Conservation (phyloP, 805 yeast genomes). For the Saccharomycopsis olivae region DNA sequence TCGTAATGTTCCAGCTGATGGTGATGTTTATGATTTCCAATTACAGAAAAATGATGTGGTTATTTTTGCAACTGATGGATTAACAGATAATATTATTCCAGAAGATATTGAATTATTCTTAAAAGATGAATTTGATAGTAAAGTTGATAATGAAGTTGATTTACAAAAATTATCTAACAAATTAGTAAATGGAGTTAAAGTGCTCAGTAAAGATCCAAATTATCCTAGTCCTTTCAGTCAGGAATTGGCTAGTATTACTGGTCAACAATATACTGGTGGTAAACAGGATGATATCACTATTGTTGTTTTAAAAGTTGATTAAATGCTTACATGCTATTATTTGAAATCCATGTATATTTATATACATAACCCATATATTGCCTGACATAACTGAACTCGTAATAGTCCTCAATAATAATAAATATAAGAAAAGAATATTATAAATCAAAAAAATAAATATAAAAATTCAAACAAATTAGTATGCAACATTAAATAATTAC, state of each 20-base stretch:
- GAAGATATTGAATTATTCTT: slow-evolving; percentile 64
- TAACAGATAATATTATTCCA: slow-evolving; percentile 71
- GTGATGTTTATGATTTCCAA: slow-evolving; percentile 58
- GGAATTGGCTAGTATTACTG: slow-evolving; percentile 54
- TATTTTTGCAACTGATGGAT: slow-evolving; percentile 88
- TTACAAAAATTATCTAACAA: slow-evolving; percentile 38
- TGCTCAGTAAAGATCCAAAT: slow-evolving; percentile 58
- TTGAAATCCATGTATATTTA: background rate
- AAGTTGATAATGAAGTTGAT: slow-evolving; percentile 22
- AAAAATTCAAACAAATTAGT: too few species aligned
- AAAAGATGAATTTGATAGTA: slow-evolving; percentile 31
- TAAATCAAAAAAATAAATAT: too few species aligned
- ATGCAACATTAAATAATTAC: too few species aligned
- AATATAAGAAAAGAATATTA: too few species aligned
- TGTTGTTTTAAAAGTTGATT: slow-evolving; percentile 57
- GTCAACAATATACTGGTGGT: slow-evolving; percentile 74
- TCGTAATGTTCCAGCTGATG: slow-evolving; percentile 56
- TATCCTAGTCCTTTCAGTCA: slow-evolving; percentile 83
- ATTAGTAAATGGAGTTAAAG: slow-evolving; percentile 58
- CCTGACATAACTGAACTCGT: too few species aligned
- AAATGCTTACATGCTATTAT: too few species aligned
- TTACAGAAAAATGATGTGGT: slow-evolving; percentile 65
- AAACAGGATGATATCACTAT: slow-evolving; percentile 92
- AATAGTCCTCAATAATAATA: too few species aligned
- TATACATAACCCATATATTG: too few species aligned